A percentile compares a stretch with the other conserved stretches of the same genome.
Conservation (phyloP, 306 rosid genomes). For the Elaeagnus macrophylla region DNA sequence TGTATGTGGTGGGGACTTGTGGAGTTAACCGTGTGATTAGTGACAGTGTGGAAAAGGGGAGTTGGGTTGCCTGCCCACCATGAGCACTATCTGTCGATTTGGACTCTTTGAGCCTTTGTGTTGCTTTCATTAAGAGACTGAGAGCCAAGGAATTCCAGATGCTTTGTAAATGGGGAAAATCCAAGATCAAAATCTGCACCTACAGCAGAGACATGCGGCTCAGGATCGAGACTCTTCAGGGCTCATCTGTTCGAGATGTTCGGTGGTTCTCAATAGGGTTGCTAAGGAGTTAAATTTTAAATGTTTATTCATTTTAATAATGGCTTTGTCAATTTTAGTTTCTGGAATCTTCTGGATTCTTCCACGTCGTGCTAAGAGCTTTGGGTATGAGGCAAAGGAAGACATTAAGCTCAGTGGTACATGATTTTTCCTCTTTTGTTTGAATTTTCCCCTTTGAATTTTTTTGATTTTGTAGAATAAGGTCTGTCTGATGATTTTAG, state of each 20-base stretch:
- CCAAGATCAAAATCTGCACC: conserved; percentile 30
- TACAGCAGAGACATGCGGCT: conserved; percentile 23
- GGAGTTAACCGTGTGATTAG: neutral
- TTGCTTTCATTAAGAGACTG: conserved; percentile 4
- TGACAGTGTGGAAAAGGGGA: neutral
- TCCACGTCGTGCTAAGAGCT: conserved; percentile 31
- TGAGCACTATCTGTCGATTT: conserved; percentile 29
- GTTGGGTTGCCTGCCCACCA: conserved; percentile 10
- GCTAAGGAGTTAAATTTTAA: conserved; percentile 47
- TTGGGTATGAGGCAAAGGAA: conserved; percentile 51
- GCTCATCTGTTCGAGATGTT: conserved; percentile 36
- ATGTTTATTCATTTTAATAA: conserved; percentile 54
- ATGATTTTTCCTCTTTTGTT: neutral
- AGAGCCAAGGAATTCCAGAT: conserved; percentile 33
- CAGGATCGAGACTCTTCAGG: conserved; percentile 27
- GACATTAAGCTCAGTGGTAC: conserved; percentile 57
- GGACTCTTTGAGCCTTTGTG: conserved; percentile 11
- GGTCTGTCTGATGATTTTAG: conserved; percentile 10
- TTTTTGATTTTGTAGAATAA: conserved; percentile 5
- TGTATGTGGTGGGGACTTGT: neutral
- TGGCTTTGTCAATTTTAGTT: conserved; percentile 47
- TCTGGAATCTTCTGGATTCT: conserved; percentile 77
- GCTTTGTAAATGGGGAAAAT: conserved; percentile 53
- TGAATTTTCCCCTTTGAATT: neutral
- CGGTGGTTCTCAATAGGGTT: conserved; percentile 23